Percentiles rank a stretch among this genome's conserved stretches.
These are phyloP conservation scores for Arthrobotrys conoides DNA, from an alignment of 2,329 filamentous ascomycete species.

Conservation along the genomic window DNA sequence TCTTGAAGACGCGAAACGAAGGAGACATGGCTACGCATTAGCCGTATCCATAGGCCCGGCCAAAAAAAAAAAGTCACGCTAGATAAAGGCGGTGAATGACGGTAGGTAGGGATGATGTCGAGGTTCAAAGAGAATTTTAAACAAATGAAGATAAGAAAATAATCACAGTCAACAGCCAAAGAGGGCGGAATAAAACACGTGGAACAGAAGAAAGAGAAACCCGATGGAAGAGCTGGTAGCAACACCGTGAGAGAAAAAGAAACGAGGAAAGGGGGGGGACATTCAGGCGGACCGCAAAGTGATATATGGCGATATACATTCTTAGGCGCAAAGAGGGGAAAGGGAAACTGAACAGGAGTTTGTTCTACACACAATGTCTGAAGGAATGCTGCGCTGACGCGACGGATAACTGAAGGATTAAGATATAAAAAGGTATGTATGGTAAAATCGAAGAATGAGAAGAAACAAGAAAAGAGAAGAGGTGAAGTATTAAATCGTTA, in stretches of 20 bases:
- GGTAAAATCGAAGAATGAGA: constrained; percentile 48
- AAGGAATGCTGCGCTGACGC: constrained; percentile 60
- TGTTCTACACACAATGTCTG: constrained; percentile 47
- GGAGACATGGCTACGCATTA: neutral
- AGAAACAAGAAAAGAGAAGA: constrained; percentile 31
- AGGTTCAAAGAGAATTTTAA: constrained; percentile 7
- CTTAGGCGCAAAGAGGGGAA: constrained; percentile 35
- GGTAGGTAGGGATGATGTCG: neutral
- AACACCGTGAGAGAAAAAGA: constrained; percentile 19
- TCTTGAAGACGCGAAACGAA: neutral
- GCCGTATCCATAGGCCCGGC: neutral
- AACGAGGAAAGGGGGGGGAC: constrained; percentile 5
- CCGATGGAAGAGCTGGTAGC: constrained; percentile 36
- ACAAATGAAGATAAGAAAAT: neutral
- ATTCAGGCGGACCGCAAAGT: constrained; percentile 45
- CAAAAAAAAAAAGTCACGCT: neutral
- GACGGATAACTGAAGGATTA: constrained; percentile 59
- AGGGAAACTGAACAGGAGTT: constrained; percentile 27
- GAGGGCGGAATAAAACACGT: neutral
- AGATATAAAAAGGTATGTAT: constrained; percentile 59
- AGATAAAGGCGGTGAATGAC: neutral
- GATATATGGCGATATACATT: constrained; percentile 60
- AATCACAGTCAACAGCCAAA: constrained; percentile 18
- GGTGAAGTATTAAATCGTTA: constrained; percentile 59
- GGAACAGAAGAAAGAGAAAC: neutral